Conservation (phyloP, 805 yeast species). For the Yarrowia sp. region DNA sequence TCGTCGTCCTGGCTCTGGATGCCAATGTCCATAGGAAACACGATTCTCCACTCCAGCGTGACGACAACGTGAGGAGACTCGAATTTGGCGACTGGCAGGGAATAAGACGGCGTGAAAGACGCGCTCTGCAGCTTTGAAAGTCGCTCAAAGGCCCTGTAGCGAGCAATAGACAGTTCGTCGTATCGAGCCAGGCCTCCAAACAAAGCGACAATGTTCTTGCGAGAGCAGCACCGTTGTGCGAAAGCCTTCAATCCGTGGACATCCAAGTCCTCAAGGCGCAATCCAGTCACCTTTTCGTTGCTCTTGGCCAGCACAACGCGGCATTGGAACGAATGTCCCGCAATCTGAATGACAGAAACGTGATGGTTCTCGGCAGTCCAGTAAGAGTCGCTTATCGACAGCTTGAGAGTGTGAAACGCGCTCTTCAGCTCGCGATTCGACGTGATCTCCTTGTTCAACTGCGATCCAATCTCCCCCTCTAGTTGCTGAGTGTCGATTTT, state of each 20-base stretch:
- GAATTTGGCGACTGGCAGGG: not conserved
- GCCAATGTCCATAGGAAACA: not conserved
- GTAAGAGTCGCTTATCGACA: not conserved
- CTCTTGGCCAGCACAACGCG: not conserved
- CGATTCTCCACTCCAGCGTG: not conserved
- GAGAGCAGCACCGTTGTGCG: not conserved
- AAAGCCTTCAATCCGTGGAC: not conserved
- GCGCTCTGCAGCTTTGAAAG: not conserved
- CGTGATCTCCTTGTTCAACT: conserved; percentile 5
- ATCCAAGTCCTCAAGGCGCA: not conserved
- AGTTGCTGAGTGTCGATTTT: not conserved
- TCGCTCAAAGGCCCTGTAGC: not conserved
- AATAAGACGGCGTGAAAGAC: not conserved
- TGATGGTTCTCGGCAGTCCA: not conserved
- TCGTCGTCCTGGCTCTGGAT: not conserved
- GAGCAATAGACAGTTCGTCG: not conserved
- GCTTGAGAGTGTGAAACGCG: not conserved
- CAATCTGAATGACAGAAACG: not conserved
- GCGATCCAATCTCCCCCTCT: not conserved
- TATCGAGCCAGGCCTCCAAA: not conserved
- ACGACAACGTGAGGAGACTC: not conserved
- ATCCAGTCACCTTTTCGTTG: not conserved
- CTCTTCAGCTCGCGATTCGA: not conserved
- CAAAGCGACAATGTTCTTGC: not conserved
- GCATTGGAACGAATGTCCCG: not conserved